A percentile compares a stretch with the other conserved stretches of the same genome.
Evolutionary conservation across 2,329 filamentous ascomycete genomes (phyloP).

Genomic region (Byssothecium circinans): DNA sequence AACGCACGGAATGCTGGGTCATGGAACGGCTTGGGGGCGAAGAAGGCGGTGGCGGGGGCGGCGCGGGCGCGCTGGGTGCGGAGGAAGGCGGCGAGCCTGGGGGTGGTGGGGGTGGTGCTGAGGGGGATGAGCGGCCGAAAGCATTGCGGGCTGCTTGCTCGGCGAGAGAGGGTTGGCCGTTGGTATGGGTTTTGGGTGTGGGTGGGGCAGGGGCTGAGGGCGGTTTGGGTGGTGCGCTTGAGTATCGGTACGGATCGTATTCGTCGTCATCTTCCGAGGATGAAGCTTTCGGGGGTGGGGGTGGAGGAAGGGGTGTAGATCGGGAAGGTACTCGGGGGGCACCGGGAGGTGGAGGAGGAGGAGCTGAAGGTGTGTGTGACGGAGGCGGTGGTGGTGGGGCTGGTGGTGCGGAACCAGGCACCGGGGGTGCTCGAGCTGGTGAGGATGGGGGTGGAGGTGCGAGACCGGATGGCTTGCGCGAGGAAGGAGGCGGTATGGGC

Average conservation of each 20-base stretch:
- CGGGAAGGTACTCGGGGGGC: conserved; percentile 22
- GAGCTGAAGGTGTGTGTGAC: conserved; percentile 41
- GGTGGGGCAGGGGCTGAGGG: conserved; percentile 38
- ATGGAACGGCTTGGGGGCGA: conserved; percentile 17
- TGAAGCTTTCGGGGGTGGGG: conserved; percentile 36
- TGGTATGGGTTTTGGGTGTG: conserved; percentile 51
- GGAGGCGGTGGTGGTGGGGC: conserved; percentile 42
- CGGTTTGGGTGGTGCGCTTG: conserved; percentile 47
- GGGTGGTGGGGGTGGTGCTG: conserved; percentile 45
- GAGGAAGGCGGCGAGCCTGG: conserved; percentile 51
- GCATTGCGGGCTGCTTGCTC: conserved; percentile 62
- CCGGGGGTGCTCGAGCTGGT: conserved; percentile 45
- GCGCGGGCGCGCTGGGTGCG: conserved; percentile 44
- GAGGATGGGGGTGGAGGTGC: conserved; percentile 48
- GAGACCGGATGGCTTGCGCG: conserved; percentile 60
- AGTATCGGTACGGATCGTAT: conserved; percentile 51
- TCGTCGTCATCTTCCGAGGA: conserved; percentile 16
- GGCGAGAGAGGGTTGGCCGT: conserved; percentile 54
- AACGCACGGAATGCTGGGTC: conserved; percentile 53
- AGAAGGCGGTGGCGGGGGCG: conserved; percentile 39
- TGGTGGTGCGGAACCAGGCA: conserved; percentile 40
- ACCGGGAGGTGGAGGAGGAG: conserved; percentile 43
- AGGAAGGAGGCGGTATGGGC: conserved; percentile 59
- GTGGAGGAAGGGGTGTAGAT: conserved; percentile 46
- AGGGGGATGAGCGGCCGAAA: conserved; percentile 51